Evolutionary conservation across 1,284 basidiomycete species (phyloP).

Genomic region (Trichosporon sp.): DNA sequence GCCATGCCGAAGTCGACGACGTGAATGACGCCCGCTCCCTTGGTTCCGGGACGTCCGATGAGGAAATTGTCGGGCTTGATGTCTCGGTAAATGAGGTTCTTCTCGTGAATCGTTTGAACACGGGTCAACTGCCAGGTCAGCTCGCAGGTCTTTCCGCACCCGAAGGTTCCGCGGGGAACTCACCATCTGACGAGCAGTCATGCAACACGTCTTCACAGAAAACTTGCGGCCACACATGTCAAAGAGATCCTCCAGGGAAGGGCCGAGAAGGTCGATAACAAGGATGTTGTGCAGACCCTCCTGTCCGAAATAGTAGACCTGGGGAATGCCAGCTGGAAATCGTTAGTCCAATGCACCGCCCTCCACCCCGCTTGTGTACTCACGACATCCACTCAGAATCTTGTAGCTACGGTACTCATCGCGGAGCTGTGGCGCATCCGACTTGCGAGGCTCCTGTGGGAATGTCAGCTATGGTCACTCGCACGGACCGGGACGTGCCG

Average conservation of each 20-base stretch:
- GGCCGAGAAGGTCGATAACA: conserved; percentile 92
- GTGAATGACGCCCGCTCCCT: conserved; percentile 81
- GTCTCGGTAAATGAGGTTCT: conserved; percentile 95
- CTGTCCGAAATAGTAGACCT: conserved; percentile 97
- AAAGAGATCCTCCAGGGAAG: conserved; percentile 95
- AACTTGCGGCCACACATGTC: conserved; percentile 99
- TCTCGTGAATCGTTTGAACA: conserved; percentile 94
- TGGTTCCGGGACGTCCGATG: conserved; percentile 85
- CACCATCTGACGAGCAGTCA: conserved; percentile 96
- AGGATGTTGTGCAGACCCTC: conserved; percentile 97
- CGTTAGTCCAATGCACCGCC: conserved; percentile 15
- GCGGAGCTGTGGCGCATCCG: conserved; percentile 90
- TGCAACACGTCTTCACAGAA: conserved; percentile 94
- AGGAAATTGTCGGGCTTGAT: conserved; percentile 98
- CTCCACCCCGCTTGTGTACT: conserved; percentile 57
- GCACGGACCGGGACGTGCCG: conserved; percentile 7
- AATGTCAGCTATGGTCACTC: conserved; percentile 27
- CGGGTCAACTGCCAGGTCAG: conserved; percentile 67
- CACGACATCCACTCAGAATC: conserved; percentile 87
- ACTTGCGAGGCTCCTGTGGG: conserved; percentile 85
- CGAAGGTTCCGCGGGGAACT: conserved; percentile 59
- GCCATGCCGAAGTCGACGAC: conserved; percentile 96
- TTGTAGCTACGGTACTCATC: conserved; percentile 98
- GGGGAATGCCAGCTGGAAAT: conserved; percentile 76
- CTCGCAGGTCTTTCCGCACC: conserved; percentile 55